Percentiles rank a stretch among this genome's conserved stretches.
phyloP scores from a whole-genome alignment of 2,329 filamentous ascomycete genomes.

The Dactylellina parvicollis region DNA sequence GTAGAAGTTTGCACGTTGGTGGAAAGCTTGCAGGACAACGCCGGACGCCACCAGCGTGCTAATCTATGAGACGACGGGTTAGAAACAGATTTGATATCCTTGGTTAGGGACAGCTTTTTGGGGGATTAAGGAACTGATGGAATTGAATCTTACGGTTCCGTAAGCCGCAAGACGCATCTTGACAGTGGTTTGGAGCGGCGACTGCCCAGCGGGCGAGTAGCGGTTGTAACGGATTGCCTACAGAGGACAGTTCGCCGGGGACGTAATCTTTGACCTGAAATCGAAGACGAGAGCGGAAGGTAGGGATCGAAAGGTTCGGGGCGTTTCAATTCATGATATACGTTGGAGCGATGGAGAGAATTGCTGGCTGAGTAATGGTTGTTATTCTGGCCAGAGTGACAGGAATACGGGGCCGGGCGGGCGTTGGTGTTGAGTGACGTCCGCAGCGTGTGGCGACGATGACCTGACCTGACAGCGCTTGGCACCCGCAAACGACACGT shows the following conservation, averaged over 20 bases:
- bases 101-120: background rate
- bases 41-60: conserved; percentile 84
- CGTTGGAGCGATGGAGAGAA: background rate
- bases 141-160: conserved; percentile 56
- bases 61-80: conserved; percentile 65
- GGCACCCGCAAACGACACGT: conserved; percentile 47
- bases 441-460: conserved; percentile 34
- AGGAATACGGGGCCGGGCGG: conserved; percentile 15
- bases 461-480: conserved; percentile 47
- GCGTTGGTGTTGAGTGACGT: conserved; percentile 46
- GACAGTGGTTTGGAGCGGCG: conserved; percentile 25
- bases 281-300: background rate
- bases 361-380: conserved; percentile 10
- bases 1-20: conserved; percentile 97
- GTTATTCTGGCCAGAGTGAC: conserved; percentile 33
- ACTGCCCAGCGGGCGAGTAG: conserved; percentile 15
- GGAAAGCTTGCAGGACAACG: conserved; percentile 88
- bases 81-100: conserved; percentile 50
- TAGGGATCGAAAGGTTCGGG: background rate
- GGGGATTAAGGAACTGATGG: background rate
- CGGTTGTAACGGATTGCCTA: conserved; percentile 11
- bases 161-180: conserved; percentile 58
- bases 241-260: background rate
- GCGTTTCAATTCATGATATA: background rate
- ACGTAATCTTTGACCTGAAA: background rate